A percentile compares a stretch with the other conserved stretches of the same genome.
These are phyloP conservation scores for Pythium oligandrum DNA, from an alignment of 352 stramenopile genomes.

Conservation along the genomic window DNA sequence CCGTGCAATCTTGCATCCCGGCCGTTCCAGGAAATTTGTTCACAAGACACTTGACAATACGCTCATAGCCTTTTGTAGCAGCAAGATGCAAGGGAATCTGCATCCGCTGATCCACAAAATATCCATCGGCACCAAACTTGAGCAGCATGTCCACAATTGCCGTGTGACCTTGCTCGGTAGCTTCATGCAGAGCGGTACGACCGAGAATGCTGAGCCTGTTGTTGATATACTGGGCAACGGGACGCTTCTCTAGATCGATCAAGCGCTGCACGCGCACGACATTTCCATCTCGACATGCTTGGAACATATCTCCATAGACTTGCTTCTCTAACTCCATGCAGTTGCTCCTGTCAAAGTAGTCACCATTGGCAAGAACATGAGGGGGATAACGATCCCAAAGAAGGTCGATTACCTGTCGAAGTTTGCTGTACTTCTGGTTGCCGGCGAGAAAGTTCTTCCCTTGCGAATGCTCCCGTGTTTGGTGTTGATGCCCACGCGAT, in stretches of 20 bases:
- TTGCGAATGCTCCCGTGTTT: neutral
- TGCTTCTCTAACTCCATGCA: slow-evolving; percentile 46
- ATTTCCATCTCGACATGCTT: slow-evolving; percentile 48
- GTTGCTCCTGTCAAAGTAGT: slow-evolving; percentile 26
- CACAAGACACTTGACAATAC: slow-evolving; percentile 45
- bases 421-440: slow-evolving; percentile 34
- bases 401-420: slow-evolving; percentile 64
- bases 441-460: slow-evolving; percentile 34
- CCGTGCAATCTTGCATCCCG: slow-evolving; percentile 26
- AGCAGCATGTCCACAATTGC: slow-evolving; percentile 50
- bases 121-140: slow-evolving; percentile 51
- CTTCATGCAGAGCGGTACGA: slow-evolving; percentile 53
- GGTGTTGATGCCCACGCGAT: slow-evolving; percentile 1
- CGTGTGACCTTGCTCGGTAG: slow-evolving; percentile 50
- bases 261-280: slow-evolving; percentile 46
- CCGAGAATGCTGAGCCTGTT: slow-evolving; percentile 30
- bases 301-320: slow-evolving; percentile 51
- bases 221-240: slow-evolving; percentile 45
- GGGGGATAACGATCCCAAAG: slow-evolving; percentile 48
- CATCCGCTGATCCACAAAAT: slow-evolving; percentile 36
- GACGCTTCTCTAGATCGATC: slow-evolving; percentile 53
- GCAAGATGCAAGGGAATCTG: slow-evolving; percentile 47
- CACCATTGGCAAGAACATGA: slow-evolving; percentile 20
- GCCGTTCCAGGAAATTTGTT: slow-evolving; percentile 36
- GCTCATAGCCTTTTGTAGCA: slow-evolving; percentile 34